Percentiles rank a stretch among this genome's conserved stretches.
phyloP scores from a whole-genome alignment of 2,329 filamentous ascomycete genomes.

The Camptophora hylomeconis region DNA sequence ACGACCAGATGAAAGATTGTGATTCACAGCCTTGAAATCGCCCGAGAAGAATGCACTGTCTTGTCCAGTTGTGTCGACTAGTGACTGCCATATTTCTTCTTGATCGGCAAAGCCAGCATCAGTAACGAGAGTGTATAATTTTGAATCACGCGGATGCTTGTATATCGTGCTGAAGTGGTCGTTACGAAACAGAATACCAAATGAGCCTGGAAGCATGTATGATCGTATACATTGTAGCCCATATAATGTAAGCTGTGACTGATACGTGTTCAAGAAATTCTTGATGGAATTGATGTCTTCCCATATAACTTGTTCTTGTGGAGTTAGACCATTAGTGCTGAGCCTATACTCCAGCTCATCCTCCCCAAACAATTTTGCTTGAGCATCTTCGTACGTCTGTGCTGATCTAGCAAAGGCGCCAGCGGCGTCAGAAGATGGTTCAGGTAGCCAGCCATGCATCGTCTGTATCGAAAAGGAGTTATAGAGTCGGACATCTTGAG shows the following conservation, averaged over 20 bases:
- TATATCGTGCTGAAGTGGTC: conserved; percentile 95
- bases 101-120: conserved; percentile 82
- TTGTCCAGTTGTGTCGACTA: conserved; percentile 77
- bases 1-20: too few relatives aligned
- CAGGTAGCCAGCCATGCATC: conserved; percentile 83
- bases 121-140: conserved; percentile 75
- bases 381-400: conserved; percentile 79
- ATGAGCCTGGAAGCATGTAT: conserved; percentile 59
- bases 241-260: conserved; percentile 75
- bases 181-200: conserved; percentile 90
- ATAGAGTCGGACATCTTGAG: conserved; percentile 80
- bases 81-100: conserved; percentile 87
- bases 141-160: conserved; percentile 64
- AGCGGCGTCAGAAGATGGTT: conserved; percentile 47
- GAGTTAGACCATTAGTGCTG: conserved; percentile 47
- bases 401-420: conserved; percentile 60
- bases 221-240: conserved; percentile 64
- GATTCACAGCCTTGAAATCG: conserved; percentile 76
- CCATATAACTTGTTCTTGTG: conserved; percentile 64
- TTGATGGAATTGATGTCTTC: conserved; percentile 78
- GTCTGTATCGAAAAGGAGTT: conserved; percentile 77
- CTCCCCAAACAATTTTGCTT: conserved; percentile 76
- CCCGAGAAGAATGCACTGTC: conserved; percentile 75
- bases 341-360: conserved; percentile 79
- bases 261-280: conserved; percentile 60